Evolutionary conservation across 2,329 filamentous ascomycete genomes (phyloP).

Genomic region (Colletotrichum melonis): DNA sequence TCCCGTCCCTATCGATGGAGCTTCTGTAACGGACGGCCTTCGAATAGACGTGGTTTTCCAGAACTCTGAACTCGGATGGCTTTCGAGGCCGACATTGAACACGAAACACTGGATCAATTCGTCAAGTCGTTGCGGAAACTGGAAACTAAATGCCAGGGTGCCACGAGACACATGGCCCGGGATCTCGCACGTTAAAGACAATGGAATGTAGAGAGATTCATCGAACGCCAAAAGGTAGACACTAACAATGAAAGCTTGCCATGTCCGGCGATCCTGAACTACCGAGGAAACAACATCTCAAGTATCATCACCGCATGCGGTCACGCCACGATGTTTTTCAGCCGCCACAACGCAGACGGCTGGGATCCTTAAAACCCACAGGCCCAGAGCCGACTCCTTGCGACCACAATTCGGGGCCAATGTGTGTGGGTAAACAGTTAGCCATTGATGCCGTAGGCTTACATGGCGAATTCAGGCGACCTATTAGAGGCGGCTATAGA

Average conservation of each 20-base stretch:
- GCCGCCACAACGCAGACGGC: not conserved
- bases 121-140: not conserved
- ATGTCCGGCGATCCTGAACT: not conserved
- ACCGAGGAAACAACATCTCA: not conserved
- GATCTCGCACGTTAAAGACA: not conserved
- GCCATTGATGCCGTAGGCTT: not conserved
- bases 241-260: not conserved
- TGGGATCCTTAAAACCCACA: not conserved
- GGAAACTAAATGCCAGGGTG: not conserved
- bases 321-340: not conserved
- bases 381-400: not conserved
- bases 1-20: not conserved
- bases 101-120: not conserved
- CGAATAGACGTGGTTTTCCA: not conserved
- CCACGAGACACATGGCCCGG: not conserved
- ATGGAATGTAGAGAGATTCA: not conserved
- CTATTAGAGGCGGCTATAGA: not conserved
- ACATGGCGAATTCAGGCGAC: not conserved
- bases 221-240: not conserved
- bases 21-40: not conserved
- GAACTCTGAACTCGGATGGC: not conserved
- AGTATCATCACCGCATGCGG: slow-evolving; percentile 18
- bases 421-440: not conserved
- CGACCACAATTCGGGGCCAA: not conserved
- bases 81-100: not conserved